Evolutionary conservation across 2,329 filamentous ascomycete genomes (phyloP).

Genomic region (Aspergillus floridensis): DNA sequence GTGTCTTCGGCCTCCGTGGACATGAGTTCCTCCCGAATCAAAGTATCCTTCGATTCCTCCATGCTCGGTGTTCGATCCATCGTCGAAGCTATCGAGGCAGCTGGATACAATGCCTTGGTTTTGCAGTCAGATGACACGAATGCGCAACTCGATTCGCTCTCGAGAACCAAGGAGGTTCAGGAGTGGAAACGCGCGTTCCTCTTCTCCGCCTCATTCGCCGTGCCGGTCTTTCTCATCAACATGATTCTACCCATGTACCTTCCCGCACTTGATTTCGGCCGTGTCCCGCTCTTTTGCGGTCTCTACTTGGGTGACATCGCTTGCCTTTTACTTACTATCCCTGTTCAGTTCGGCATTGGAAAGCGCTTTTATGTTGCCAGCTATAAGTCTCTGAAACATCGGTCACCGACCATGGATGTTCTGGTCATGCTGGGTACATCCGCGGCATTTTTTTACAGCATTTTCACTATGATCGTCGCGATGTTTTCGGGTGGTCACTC

Average conservation of each 20-base stretch:
- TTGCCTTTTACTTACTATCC: constrained; percentile 80
- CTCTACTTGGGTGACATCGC: constrained; percentile 85
- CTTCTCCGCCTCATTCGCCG: constrained; percentile 73
- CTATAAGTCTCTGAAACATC: constrained; percentile 89
- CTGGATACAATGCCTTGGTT: constrained; percentile 83
- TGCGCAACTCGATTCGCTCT: constrained; percentile 89
- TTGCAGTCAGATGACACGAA: constrained; percentile 94
- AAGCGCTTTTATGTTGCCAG: constrained; percentile 90
- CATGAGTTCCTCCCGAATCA: constrained; percentile 70
- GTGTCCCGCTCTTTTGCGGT: constrained; percentile 63
- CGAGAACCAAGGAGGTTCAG: constrained; percentile 93
- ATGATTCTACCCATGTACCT: constrained; percentile 92
- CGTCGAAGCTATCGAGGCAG: constrained; percentile 76
- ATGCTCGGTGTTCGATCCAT: constrained; percentile 75
- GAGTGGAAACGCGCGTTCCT: constrained; percentile 85
- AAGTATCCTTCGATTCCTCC: constrained; percentile 68
- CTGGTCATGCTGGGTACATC: constrained; percentile 91
- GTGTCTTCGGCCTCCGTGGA: constrained; percentile 72
- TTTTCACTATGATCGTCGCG: constrained; percentile 81
- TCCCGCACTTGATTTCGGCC: constrained; percentile 73
- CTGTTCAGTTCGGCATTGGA: constrained; percentile 94
- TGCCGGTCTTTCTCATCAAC: constrained; percentile 87
- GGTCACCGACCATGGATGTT: constrained; percentile 95
- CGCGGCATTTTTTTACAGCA: constrained; percentile 92
- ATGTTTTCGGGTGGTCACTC: constrained; percentile 71